Evolutionary conservation across 805 yeast genomes (phyloP).

Genomic region (Wickerhamiella shivajii): DNA sequence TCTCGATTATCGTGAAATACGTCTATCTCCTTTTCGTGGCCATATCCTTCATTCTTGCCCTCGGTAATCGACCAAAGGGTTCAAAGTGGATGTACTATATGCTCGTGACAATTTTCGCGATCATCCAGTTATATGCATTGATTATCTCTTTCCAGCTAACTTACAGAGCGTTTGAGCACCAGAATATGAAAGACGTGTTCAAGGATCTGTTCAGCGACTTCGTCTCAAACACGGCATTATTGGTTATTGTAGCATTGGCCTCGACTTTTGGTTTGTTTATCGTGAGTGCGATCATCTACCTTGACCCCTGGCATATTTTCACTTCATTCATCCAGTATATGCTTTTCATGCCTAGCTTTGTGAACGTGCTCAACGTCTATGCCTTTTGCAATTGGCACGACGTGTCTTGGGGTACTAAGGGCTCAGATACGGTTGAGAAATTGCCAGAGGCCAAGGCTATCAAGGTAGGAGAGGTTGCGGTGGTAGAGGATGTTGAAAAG

Average conservation of each 20-base stretch:
- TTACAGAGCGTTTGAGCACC: constrained; percentile 27
- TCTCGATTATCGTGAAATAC: constrained; percentile 41
- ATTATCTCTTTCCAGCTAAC: constrained; percentile 47
- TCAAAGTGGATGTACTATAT: constrained; percentile 39
- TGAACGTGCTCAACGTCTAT: constrained; percentile 42
- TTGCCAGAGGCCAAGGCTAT: constrained; percentile 34
- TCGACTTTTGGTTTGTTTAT: constrained; percentile 51
- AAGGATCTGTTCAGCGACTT: constrained; percentile 23
- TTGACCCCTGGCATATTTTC: constrained; percentile 59
- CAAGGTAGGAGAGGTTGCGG: constrained; percentile 38
- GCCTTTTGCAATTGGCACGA: constrained; percentile 62
- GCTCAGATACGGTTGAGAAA: constrained; percentile 38
- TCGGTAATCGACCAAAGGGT: constrained; percentile 53
- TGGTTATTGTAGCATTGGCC: constrained; percentile 44
- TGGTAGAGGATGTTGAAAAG: constrained; percentile 36
- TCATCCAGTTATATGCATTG: constrained; percentile 44
- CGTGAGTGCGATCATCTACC: constrained; percentile 41
- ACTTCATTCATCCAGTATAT: constrained; percentile 33
- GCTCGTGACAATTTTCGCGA: constrained; percentile 41
- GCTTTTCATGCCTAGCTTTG: constrained; percentile 25
- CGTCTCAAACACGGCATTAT: constrained; percentile 33
- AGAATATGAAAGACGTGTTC: constrained; percentile 24
- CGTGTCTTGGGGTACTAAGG: constrained; percentile 66
- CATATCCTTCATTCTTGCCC: constrained; percentile 45
- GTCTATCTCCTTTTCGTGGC: constrained; percentile 42